Percentiles rank a stretch among this genome's conserved stretches.
Conservation (phyloP, 176 grass and related monocot species). For the Urochloa ruziziensis region DNA sequence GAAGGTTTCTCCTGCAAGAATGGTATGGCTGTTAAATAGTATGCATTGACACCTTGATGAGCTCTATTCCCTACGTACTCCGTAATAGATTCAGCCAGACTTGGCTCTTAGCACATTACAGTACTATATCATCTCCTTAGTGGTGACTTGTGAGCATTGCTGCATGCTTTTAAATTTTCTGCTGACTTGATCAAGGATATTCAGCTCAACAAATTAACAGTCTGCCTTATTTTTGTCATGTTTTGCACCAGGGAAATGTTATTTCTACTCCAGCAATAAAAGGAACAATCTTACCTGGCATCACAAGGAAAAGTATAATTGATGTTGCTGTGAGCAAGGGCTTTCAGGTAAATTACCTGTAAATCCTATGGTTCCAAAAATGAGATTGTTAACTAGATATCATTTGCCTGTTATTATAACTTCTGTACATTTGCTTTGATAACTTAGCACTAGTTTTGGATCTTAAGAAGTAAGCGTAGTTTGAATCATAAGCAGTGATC, state of each 20-base stretch:
- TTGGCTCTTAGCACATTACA: constrained; percentile 5
- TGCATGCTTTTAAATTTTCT: not conserved
- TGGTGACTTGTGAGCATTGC: not conserved
- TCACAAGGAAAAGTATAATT: constrained; percentile 98
- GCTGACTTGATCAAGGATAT: not conserved
- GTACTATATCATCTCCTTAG: not conserved
- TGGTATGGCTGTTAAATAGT: not conserved
- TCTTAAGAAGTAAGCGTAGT: not conserved
- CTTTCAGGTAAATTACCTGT: constrained; percentile 55
- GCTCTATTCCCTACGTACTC: not conserved
- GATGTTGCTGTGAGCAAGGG: constrained; percentile 78
- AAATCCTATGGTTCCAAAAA: not conserved
- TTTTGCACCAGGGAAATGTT: constrained; percentile 61
- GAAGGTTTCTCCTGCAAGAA: not conserved
- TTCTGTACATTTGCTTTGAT: constrained; percentile 20
- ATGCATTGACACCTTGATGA: not conserved
- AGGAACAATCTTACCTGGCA: constrained; percentile 97
- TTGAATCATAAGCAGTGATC: not conserved
- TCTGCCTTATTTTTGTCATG: not conserved
- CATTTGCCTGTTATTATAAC: not conserved
- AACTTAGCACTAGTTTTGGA: not conserved
- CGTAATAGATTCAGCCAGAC: not conserved
- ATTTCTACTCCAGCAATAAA: constrained; percentile 78
- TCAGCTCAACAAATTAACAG: constrained; percentile 8
- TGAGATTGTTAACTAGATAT: not conserved